Evolutionary conservation across 106 monocot genomes (phyloP).

Genomic region (Agapanthus africanus): DNA sequence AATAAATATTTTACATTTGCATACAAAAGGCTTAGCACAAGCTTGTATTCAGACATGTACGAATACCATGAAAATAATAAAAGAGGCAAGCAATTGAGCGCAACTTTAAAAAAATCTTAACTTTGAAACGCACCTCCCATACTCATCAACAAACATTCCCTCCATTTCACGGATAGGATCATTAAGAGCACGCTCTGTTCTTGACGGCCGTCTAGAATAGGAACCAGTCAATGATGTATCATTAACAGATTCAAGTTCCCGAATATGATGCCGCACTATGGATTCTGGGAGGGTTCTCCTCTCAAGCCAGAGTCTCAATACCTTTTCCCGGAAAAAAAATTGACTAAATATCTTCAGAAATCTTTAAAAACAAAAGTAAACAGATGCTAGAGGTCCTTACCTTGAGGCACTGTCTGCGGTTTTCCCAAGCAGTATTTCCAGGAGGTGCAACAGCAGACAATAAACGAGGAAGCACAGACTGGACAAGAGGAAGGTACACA

Average conservation of each 20-base stretch:
- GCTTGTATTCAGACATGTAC: neutral
- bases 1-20: neutral
- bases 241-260: constrained; percentile 59
- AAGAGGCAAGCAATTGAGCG: neutral
- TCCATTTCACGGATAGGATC: constrained; percentile 94
- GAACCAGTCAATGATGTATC: constrained; percentile 47
- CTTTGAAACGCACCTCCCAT: constrained; percentile 67
- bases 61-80: neutral
- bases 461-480: constrained; percentile 63
- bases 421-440: constrained; percentile 71
- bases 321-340: constrained; percentile 28
- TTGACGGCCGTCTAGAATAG: constrained; percentile 51
- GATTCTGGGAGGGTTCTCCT: constrained; percentile 79
- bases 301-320: constrained; percentile 92
- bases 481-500: constrained; percentile 72
- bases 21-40: neutral
- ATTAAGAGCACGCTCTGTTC: constrained; percentile 74
- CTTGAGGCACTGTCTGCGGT: constrained; percentile 94
- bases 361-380: too few species aligned
- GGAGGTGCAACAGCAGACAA: constrained; percentile 77
- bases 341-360: neutral
- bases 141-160: constrained; percentile 98
- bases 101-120: neutral
- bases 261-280: constrained; percentile 59
- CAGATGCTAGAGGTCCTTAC: constrained; percentile 30